Conservation (phyloP, 202 grass and related monocot genomes). For the Schoenoplectus tabernaemontani region DNA sequence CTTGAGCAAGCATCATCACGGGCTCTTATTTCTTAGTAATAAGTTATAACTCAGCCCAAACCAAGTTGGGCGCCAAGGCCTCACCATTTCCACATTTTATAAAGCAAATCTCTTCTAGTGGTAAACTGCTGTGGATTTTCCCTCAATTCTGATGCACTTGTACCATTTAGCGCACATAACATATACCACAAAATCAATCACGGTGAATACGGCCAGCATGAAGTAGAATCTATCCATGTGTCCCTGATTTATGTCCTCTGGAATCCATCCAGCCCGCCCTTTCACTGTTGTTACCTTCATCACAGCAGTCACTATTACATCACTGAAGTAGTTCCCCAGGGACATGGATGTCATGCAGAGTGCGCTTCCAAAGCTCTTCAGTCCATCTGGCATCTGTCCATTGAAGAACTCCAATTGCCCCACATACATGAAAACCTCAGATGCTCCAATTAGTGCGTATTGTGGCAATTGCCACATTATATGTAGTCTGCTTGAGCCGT, state of each 20-base stretch:
- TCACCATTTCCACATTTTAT: not conserved
- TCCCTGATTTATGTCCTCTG: conserved; percentile 60
- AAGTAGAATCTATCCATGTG: conserved; percentile 93
- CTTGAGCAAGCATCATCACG: conserved; percentile 9
- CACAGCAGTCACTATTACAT: conserved; percentile 61
- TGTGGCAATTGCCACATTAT: conserved; percentile 92
- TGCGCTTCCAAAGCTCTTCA: conserved; percentile 93
- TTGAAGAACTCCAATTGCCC: conserved; percentile 92
- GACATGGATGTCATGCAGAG: conserved; percentile 98
- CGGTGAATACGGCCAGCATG: conserved; percentile 44
- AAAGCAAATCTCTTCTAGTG: not conserved
- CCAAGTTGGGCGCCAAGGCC: conserved; percentile 6
- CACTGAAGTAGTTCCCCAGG: conserved; percentile 82
- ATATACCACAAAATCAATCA: conserved; percentile 59
- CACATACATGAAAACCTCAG: conserved; percentile 97
- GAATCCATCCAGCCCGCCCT: conserved; percentile 61
- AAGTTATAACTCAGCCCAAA: conserved; percentile 9
- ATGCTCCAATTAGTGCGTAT: conserved; percentile 62
- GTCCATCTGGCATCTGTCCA: conserved; percentile 58
- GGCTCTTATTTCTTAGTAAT: conserved; percentile 15
- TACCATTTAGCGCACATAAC: conserved; percentile 52
- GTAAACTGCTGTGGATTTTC: conserved; percentile 17
- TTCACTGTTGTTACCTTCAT: conserved; percentile 42
- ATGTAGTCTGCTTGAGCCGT: conserved; percentile 41
- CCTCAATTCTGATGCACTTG: conserved; percentile 49